phyloP scores from a whole-genome alignment of 75 land plant species.

The Pinus taeda region DNA sequence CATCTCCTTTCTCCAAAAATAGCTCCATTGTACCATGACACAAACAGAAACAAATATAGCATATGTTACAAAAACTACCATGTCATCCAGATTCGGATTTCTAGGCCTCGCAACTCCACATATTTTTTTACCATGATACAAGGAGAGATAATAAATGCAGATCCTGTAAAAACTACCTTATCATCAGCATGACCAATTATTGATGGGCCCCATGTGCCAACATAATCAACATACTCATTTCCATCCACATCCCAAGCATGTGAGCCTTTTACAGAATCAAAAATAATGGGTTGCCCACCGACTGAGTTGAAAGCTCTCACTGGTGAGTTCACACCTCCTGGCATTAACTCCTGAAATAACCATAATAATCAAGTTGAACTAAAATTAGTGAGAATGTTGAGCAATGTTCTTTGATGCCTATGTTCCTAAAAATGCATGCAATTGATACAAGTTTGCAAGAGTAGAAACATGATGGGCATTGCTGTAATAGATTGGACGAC shows the following conservation, averaged over 20 bases:
- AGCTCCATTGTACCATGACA: background rate
- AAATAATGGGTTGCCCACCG: constrained; percentile 92
- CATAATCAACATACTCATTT: constrained; percentile 94
- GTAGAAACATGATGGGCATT: no score
- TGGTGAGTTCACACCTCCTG: constrained; percentile 99
- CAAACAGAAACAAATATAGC: background rate
- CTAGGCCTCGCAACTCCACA: background rate
- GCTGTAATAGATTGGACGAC: background rate
- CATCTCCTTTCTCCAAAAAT: background rate
- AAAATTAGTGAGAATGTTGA: background rate
- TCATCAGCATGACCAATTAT: constrained; percentile 98
- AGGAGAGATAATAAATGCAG: background rate
- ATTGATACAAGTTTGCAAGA: no score
- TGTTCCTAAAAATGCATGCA: background rate
- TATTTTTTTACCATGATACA: background rate
- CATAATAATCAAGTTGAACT: background rate
- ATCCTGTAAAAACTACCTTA: constrained; percentile 40
- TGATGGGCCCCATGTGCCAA: constrained; percentile 98
- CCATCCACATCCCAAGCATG: constrained; percentile 92
- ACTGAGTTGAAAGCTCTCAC: constrained; percentile 98
- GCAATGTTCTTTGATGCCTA: background rate
- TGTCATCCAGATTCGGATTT: constrained; percentile 45
- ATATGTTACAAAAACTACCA: constrained; percentile 37
- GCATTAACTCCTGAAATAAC: constrained; percentile 82
- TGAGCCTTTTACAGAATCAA: constrained; percentile 95